Base-by-base conservation (phyloP, 148 eudicot species). In the Fallopia convolvulus region DNA sequence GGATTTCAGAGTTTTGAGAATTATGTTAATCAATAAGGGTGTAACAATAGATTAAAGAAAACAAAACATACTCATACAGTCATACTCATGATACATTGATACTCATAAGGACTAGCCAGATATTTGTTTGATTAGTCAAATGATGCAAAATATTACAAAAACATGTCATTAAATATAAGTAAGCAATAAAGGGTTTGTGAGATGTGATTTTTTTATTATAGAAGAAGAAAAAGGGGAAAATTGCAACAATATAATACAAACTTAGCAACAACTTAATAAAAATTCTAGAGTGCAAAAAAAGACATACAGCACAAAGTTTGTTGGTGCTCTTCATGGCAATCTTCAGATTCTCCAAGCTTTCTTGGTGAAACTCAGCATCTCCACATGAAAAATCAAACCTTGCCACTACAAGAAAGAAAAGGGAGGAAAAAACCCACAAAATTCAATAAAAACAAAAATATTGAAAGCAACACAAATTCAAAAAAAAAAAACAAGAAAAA, bases 311-410 rank as follows among this genome's bases (percentile, higher is more conserved):
- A 83, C 99, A 95, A 4, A 95, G 90, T 78, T 92, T 95, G 83
- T 81, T 87, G 32, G 99, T 89, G 77, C 78, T 73, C 84, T 91
- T 95, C 73, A 95, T 90, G 49, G 99, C 94, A 1, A 75, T 40
- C 88, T 83, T 95, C 87, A 95, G 77, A 80, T 92, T 95, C 75
- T 91, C 94, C 84, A 95, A 87, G 49, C 94, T 95, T 80, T 85
- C 89, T 42, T 92, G 97, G 55, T 95, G 99, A 84, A 82, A 90
- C 58, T 85, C 92, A 42, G 90, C 78, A 41, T 89, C 90, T 76
- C 93, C 94, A 96, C 89, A 89, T 13, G 97, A 95, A 87, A 92
- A 92, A 78, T 95, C 99, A 81, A 95, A 91, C 82, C 99, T 84
- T 75, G 97, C 99, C 55, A 95, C 97, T 95, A 42, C 47, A 70